Percentiles rank a stretch among this genome's conserved stretches.
These are phyloP conservation scores for Eucalyptus polybractea DNA, from an alignment of 345 rosid species.

Conservation along the genomic window DNA sequence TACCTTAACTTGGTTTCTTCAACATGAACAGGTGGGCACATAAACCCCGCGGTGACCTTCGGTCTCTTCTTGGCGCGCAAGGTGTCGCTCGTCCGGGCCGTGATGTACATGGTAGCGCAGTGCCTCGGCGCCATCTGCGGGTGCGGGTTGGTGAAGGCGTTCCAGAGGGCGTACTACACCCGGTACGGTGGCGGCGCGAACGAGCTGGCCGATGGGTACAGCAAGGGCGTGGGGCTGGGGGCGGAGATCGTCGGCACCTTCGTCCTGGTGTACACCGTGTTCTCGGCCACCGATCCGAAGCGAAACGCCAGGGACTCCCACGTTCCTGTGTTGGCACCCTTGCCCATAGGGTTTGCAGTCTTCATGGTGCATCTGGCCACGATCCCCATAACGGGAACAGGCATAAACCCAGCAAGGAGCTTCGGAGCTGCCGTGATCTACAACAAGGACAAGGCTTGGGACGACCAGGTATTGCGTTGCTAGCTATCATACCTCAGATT, in stretches of 20 bases:
- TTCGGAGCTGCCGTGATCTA: conserved; percentile 24
- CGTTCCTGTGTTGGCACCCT: conserved; percentile 29
- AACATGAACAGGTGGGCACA: conserved; percentile 27
- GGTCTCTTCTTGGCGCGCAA: conserved; percentile 47
- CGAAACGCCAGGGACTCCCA: conserved; percentile 46
- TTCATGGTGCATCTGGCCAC: conserved; percentile 21
- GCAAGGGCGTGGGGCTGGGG: conserved; percentile 33
- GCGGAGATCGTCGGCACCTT: conserved; percentile 47
- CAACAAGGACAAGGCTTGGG: conserved; percentile 15
- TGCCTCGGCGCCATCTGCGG: conserved; percentile 66
- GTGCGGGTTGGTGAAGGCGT: conserved; percentile 47
- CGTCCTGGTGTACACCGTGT: conserved; percentile 44
- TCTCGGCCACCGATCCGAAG: conserved; percentile 61
- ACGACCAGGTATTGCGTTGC: neutral
- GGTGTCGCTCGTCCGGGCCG: conserved; percentile 37
- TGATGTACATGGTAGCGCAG: conserved; percentile 54
- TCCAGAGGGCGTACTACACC: conserved; percentile 16
- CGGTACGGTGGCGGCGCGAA: conserved; percentile 37
- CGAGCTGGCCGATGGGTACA: conserved; percentile 30
- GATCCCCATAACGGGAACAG: conserved; percentile 19
- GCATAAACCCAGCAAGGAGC: conserved; percentile 30
- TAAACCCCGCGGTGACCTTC: conserved; percentile 56
- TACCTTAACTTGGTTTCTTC: neutral
- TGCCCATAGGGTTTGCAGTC: conserved; percentile 21
- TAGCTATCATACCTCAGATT: neutral